Base-by-base conservation (phyloP, 257 asterid species). In the Salvia rosmarinus region DNA sequence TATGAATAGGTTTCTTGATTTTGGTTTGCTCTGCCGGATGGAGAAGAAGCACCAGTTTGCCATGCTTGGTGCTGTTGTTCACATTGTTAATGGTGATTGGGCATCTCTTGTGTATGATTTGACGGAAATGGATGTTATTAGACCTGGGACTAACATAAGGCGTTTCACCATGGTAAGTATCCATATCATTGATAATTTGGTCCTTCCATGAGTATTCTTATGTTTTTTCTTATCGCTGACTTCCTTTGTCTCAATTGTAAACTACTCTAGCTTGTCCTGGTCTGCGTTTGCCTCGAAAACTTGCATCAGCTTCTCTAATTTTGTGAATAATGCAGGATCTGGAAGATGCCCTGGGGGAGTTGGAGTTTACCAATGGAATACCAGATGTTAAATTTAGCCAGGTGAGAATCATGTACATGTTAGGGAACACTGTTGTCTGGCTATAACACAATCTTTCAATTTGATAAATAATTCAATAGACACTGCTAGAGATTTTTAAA, bases 41-140 rank as follows among this genome's bases (percentile, higher is more conserved):
- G 96, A 91, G 80, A 91, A 86, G 89, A 88, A 85, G 79, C 97
- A 94, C 83, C 99, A 88, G 80, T 80, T 82, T 78, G 96, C 97
- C 60, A 94, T 94, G 99, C 96, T 94, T 73, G 90, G 92, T 63
- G 80, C 96, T 56, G 85, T 89, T 66, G 87, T 89, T 75, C 93
- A 94, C 87, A 91, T 91, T 77, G 98, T 94, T 39, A 85, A 88
- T 80, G 96, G 96, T 21, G 99, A 94, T 75, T 94, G 99, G 99
- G 84, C 81, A 57, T 86, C 96, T 63, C 96, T 94, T 70, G 95
- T 91, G 75, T 70, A 75, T 44, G 95, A 90, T 82, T 85, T 94
- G 80, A 85, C 83, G 69, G 91, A 89, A 64, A 91, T 91, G 97
- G 99, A 91, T 77, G 87, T 89, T 76, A 77, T 87, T 68, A 88